Percentiles rank a stretch among this genome's conserved stretches.
Conservation (phyloP, 129 eudicot species). For the Solidago caesia region DNA sequence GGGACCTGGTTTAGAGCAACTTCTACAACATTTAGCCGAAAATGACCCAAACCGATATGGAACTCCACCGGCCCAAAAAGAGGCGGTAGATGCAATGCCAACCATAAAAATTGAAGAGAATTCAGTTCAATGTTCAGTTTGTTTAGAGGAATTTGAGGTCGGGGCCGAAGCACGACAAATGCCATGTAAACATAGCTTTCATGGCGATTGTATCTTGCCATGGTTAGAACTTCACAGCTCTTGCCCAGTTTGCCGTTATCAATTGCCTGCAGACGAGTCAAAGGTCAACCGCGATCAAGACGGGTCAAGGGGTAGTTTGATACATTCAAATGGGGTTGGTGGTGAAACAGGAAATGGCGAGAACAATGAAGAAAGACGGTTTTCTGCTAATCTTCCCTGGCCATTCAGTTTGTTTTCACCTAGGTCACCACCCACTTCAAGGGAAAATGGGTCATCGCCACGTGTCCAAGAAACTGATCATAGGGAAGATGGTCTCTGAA, state of each 20-base stretch:
- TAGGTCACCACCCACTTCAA: constrained; percentile 25
- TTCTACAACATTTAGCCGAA: constrained; percentile 80
- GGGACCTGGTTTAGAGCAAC: constrained; percentile 67
- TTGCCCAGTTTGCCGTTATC: constrained; percentile 82
- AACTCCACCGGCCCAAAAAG: constrained; percentile 78
- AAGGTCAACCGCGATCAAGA: constrained; percentile 42
- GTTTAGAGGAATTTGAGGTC: constrained; percentile 78
- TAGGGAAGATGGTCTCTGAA: constrained; percentile 14
- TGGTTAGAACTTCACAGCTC: constrained; percentile 89
- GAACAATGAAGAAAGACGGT: constrained; percentile 45
- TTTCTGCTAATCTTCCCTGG: constrained; percentile 55
- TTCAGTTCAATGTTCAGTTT: constrained; percentile 63
- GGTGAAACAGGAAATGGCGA: constrained; percentile 32
- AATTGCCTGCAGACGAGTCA: constrained; percentile 75
- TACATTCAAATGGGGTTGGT: constrained; percentile 6
- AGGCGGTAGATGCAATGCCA: constrained; percentile 73
- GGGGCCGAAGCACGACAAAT: constrained; percentile 63
- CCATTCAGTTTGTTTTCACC: constrained; percentile 54
- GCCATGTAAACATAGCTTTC: constrained; percentile 90
- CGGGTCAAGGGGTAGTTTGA: constrained; percentile 7
- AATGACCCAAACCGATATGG: constrained; percentile 88
- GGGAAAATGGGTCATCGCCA: constrained; percentile 36
- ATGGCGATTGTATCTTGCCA: constrained; percentile 72
- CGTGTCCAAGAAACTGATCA: constrained; percentile 25
- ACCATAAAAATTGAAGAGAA: constrained; percentile 46